A percentile compares a stretch with the other conserved stretches of the same genome.
These are phyloP conservation scores for Neurospora sp. DNA, from an alignment of 495 filamentous ascomycete species.

Conservation along the genomic window DNA sequence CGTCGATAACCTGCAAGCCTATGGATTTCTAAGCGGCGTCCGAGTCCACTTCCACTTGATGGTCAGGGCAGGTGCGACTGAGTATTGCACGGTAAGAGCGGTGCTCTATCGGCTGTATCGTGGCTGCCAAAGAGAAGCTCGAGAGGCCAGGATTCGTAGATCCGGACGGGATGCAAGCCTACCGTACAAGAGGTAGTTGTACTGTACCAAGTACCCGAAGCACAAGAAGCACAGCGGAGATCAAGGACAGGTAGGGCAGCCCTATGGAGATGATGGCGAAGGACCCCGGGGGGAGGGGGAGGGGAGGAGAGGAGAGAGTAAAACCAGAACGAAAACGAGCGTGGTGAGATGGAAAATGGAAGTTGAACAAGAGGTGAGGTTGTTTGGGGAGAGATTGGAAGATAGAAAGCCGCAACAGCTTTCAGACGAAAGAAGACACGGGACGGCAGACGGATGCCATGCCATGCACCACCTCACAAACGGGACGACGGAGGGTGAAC, in stretches of 20 bases:
- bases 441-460: neutral
- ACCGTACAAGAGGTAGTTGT: neutral
- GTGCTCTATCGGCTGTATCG: neutral
- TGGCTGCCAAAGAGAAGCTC: neutral
- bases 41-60: neutral
- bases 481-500: neutral
- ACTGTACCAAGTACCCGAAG: neutral
- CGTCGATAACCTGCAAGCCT: neutral
- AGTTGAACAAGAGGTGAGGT: neutral
- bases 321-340: slow-evolving; percentile 4
- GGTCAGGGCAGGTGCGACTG: neutral
- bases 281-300: neutral
- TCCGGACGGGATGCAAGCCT: neutral
- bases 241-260: neutral
- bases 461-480: neutral
- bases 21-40: neutral
- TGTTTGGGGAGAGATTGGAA: neutral
- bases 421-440: neutral
- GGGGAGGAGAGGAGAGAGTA: neutral
- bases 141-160: neutral
- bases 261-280: neutral
- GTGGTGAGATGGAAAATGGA: slow-evolving; percentile 1
- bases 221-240: neutral
- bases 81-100: neutral
- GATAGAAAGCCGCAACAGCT: neutral